Percentiles rank a stretch among this genome's conserved stretches.
phyloP scores from a whole-genome alignment of 2,329 filamentous ascomycete genomes.

The Trichothecium sympodiale region DNA sequence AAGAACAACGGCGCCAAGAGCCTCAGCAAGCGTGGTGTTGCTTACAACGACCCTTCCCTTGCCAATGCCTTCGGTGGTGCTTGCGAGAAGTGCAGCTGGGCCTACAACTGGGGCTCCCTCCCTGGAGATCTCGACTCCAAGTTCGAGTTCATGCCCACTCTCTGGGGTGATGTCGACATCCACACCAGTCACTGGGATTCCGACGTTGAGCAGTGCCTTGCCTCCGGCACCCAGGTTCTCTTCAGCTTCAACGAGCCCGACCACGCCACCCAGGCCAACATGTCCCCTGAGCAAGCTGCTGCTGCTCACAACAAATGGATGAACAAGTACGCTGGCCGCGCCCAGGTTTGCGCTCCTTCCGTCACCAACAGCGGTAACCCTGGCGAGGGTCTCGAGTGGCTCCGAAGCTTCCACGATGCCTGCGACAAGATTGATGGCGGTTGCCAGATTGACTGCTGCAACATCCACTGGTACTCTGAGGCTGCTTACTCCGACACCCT shows the following conservation, averaged over 20 bases:
- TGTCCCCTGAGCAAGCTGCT: slow-evolving; percentile 42
- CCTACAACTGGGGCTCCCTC: slow-evolving; percentile 56
- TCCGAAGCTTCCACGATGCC: slow-evolving; percentile 37
- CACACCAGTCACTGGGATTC: slow-evolving; percentile 38
- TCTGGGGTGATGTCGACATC: slow-evolving; percentile 41
- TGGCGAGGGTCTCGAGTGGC: slow-evolving; percentile 45
- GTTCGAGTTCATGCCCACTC: slow-evolving; percentile 49
- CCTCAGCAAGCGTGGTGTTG: slow-evolving; percentile 50
- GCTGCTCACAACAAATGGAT: slow-evolving; percentile 39
- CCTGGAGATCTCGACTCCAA: slow-evolving; percentile 28
- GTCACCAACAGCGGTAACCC: slow-evolving; percentile 46
- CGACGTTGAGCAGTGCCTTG: slow-evolving; percentile 40
- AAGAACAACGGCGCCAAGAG: neutral
- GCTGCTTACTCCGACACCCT: slow-evolving; percentile 36
- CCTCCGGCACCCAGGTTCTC: slow-evolving; percentile 41
- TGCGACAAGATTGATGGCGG: slow-evolving; percentile 28
- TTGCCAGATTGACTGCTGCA: slow-evolving; percentile 49
- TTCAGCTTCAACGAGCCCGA: slow-evolving; percentile 68
- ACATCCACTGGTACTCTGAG: slow-evolving; percentile 53
- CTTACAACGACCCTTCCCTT: slow-evolving; percentile 50
- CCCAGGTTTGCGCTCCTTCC: slow-evolving; percentile 44
- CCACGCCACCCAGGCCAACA: slow-evolving; percentile 45
- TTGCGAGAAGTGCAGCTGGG: slow-evolving; percentile 41
- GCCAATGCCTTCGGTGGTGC: slow-evolving; percentile 35
- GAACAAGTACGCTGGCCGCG: slow-evolving; percentile 39